Conservation (phyloP, 306 rosid species). For the Cucurbita ficifolia region DNA sequence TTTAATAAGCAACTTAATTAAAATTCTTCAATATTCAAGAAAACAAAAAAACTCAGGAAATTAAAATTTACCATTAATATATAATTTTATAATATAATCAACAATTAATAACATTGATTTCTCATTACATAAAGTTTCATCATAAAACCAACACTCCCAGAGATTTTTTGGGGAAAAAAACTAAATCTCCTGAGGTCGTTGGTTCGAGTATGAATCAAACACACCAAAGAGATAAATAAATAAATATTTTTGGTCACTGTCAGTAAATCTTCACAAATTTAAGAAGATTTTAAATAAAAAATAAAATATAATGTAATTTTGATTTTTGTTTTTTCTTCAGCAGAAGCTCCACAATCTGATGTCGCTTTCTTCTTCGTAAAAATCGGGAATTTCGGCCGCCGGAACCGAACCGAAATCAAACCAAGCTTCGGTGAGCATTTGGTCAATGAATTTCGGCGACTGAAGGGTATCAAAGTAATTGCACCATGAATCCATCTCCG, state of each 20-base stretch:
- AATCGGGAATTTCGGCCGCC: constrained; percentile 21
- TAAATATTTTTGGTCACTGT: not conserved
- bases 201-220: not conserved
- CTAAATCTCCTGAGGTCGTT: not conserved
- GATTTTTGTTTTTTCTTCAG: not conserved
- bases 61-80: not conserved
- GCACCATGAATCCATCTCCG: constrained; percentile 53
- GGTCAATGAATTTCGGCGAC: constrained; percentile 46
- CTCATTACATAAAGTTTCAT: not conserved
- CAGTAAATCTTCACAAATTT: constrained; percentile 4
- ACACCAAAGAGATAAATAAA: not conserved
- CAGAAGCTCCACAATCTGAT: constrained; percentile 77
- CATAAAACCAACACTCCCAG: not conserved
- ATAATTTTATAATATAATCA: not conserved
- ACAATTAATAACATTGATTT: not conserved
- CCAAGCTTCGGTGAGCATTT: constrained; percentile 32
- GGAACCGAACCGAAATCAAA: constrained; percentile 39
- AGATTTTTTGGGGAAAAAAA: not conserved
- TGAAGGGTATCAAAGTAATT: constrained; percentile 25
- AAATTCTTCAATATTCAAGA: not conserved
- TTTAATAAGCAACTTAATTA: not conserved
- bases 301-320: not conserved
- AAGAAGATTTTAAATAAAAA: not conserved
- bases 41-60: not conserved
- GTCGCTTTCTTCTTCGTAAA: constrained; percentile 69